Evolutionary conservation across 1,284 basidiomycete species (phyloP).

Genomic region (Cryptococcus neoformans): DNA sequence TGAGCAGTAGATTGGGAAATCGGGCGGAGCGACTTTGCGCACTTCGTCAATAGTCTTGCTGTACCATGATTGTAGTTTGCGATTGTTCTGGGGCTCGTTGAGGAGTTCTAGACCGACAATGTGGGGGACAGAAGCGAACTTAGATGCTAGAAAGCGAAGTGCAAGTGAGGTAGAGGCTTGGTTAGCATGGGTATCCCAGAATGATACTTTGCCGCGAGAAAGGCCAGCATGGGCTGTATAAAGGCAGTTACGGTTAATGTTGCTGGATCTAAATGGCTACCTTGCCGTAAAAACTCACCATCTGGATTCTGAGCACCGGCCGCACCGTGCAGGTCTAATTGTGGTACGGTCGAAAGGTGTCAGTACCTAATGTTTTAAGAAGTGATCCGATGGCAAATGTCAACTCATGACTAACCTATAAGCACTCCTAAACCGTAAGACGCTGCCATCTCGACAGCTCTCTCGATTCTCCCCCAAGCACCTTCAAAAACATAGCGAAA

Average conservation of each 20-base stretch:
- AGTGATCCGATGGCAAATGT: neutral
- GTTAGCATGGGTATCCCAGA: conserved; percentile 52
- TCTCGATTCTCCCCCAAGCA: conserved; percentile 69
- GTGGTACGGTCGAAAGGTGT: conserved; percentile 9
- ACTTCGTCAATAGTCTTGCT: conserved; percentile 59
- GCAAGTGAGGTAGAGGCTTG: conserved; percentile 58
- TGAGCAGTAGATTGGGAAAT: conserved; percentile 66
- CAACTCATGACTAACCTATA: conserved; percentile 55
- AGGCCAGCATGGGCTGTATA: conserved; percentile 41
- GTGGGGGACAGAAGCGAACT: conserved; percentile 56
- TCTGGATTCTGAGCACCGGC: conserved; percentile 53
- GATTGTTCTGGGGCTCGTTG: conserved; percentile 69
- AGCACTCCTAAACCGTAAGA: conserved; percentile 71
- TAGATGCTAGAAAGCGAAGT: conserved; percentile 52
- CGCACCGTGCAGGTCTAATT: conserved; percentile 51
- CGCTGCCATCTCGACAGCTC: conserved; percentile 63
- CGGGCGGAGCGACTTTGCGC: conserved; percentile 54
- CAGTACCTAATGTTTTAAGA: conserved; percentile 1
- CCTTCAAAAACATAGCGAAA: conserved; percentile 62
- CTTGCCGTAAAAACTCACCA: conserved; percentile 28
- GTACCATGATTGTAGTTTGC: conserved; percentile 64
- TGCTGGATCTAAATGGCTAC: neutral
- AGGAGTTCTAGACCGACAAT: conserved; percentile 77
- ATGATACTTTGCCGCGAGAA: conserved; percentile 43
- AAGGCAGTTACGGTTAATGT: conserved; percentile 7